Conservation (phyloP, 164 flowering plant genomes). For the Chloranthus sessilifolius region DNA sequence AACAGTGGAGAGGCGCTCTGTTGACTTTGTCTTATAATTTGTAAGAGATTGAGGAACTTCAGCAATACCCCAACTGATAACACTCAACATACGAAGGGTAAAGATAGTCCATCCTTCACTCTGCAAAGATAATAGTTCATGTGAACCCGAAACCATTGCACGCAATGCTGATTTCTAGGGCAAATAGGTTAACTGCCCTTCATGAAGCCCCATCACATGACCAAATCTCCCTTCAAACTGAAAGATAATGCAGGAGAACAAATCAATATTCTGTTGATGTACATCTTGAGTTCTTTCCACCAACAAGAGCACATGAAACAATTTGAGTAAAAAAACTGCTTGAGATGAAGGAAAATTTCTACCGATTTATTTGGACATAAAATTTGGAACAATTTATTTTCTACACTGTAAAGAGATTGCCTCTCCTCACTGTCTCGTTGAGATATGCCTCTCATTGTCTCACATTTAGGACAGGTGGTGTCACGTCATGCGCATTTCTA, state of each 20-base stretch:
- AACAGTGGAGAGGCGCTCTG: constrained; percentile 56
- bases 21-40: constrained; percentile 49
- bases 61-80: constrained; percentile 66
- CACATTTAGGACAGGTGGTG: no score
- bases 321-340: no score
- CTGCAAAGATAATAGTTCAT: constrained; percentile 51
- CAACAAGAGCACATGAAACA: no score
- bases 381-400: not conserved
- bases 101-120: constrained; percentile 40
- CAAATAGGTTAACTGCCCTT: constrained; percentile 22
- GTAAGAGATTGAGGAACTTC: constrained; percentile 76
- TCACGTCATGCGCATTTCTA: no score
- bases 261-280: not conserved
- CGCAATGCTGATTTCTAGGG: constrained; percentile 25
- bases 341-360: no score
- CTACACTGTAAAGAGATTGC: not conserved
- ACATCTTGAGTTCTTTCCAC: not conserved
- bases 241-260: not conserved
- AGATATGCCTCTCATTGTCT: no score
- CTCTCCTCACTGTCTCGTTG: no score
- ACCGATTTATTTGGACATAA: no score
- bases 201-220: constrained; percentile 16
- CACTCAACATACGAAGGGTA: constrained; percentile 57
- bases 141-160: constrained; percentile 27
- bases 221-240: constrained; percentile 1